These are phyloP conservation scores for Fusarium foetens DNA, from an alignment of 2,329 filamentous ascomycete genomes.

Conservation along the genomic window DNA sequence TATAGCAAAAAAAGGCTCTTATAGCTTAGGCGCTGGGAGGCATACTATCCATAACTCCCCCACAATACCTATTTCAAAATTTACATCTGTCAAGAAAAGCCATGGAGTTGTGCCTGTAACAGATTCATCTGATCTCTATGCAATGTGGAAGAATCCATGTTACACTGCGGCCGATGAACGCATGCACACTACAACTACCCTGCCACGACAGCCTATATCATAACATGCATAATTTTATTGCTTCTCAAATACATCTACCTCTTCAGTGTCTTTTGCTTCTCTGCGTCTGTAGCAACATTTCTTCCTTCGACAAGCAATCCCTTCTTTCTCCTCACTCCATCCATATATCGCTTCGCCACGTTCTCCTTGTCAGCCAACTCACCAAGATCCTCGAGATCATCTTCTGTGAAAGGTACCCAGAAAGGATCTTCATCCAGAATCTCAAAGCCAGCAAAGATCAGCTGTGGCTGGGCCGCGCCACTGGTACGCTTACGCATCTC, in stretches of 20 bases:
- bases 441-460: slow-evolving; percentile 93
- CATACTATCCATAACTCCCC: background rate
- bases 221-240: slow-evolving; percentile 24
- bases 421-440: slow-evolving; percentile 95
- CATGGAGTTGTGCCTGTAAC: background rate
- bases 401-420: slow-evolving; percentile 97
- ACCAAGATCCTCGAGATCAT: slow-evolving; percentile 94
- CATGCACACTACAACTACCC: background rate
- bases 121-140: background rate
- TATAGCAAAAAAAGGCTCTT: too few relatives aligned
- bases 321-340: slow-evolving; percentile 86
- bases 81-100: background rate
- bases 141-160: background rate
- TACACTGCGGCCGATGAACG: background rate
- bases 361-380: slow-evolving; percentile 95
- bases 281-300: slow-evolving; percentile 82
- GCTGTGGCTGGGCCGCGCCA: slow-evolving; percentile 89
- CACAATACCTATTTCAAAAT: background rate
- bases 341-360: slow-evolving; percentile 96
- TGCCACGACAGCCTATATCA: background rate
- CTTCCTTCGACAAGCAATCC: slow-evolving; percentile 85
- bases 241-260: slow-evolving; percentile 51
- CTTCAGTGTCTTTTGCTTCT: slow-evolving; percentile 85
- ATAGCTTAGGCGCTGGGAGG: background rate
- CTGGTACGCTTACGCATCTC: slow-evolving; percentile 96